Conservation (phyloP, 179 eudicot species). For the Gypsophila paniculata region DNA sequence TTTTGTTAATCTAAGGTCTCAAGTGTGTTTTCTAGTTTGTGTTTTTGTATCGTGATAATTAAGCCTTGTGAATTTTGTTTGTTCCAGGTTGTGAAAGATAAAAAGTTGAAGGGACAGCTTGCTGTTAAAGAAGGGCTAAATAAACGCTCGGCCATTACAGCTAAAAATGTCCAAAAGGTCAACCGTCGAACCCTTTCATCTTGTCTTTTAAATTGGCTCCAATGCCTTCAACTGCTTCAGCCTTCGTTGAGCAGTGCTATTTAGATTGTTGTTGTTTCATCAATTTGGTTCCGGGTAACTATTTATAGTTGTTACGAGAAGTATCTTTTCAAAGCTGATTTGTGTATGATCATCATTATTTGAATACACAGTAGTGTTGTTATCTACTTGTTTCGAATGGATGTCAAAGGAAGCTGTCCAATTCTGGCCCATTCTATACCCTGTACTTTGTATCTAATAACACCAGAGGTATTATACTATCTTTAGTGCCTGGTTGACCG, state of each 20-base stretch:
- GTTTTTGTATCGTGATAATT: neutral
- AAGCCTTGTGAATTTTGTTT: neutral
- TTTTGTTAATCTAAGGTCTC: neutral
- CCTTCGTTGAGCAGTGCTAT: too few relatives aligned
- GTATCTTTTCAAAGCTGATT: neutral
- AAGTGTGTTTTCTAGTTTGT: neutral
- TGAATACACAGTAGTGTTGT: neutral
- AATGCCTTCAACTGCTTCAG: neutral
- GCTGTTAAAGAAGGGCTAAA: constrained; percentile 55
- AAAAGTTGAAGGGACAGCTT: constrained; percentile 85
- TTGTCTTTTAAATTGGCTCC: neutral
- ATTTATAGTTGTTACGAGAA: too few relatives aligned
- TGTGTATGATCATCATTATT: neutral
- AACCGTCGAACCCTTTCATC: constrained; percentile 6
- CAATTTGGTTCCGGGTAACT: too few relatives aligned
- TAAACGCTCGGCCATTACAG: constrained; percentile 70
- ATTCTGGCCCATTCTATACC: neutral
- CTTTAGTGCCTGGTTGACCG: neutral
- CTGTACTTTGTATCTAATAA: neutral
- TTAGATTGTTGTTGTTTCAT: too few relatives aligned
- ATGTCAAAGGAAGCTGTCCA: neutral
- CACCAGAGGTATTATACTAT: too few relatives aligned
- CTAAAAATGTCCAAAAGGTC: constrained; percentile 85
- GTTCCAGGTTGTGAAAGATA: constrained; percentile 64
- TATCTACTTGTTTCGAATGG: neutral